Conservation (phyloP, 2,329 filamentous ascomycete species). For the Pseudocercospora musae region DNA sequence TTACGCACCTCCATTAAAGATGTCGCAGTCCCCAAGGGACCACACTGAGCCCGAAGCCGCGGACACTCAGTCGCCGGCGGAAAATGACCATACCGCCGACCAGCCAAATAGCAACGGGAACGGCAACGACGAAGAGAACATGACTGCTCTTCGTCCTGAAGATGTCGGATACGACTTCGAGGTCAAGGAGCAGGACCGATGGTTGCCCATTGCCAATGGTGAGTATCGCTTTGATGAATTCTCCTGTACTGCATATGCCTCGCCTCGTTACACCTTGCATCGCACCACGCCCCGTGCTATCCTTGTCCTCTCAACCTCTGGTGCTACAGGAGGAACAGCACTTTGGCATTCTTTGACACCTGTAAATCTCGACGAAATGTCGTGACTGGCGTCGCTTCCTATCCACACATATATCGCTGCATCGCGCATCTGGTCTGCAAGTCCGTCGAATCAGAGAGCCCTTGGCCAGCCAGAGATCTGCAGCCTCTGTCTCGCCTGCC, state of each 20-base stretch:
- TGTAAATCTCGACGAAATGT: slow-evolving; percentile 30
- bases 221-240: slow-evolving; percentile 50
- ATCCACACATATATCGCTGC: slow-evolving; percentile 38
- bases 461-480: slow-evolving; percentile 34
- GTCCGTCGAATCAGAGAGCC: slow-evolving; percentile 46
- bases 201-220: slow-evolving; percentile 99
- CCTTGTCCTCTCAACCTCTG: slow-evolving; percentile 28
- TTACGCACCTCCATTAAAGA: slow-evolving; percentile 59
- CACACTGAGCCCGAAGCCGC: slow-evolving; percentile 74
- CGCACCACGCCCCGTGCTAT: slow-evolving; percentile 23
- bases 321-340: slow-evolving; percentile 4
- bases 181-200: slow-evolving; percentile 99
- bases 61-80: slow-evolving; percentile 76
- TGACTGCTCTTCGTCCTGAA: slow-evolving; percentile 28
- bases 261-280: slow-evolving; percentile 26
- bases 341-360: slow-evolving; percentile 27
- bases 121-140: slow-evolving; percentile 30
- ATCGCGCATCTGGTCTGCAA: slow-evolving; percentile 48
- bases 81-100: slow-evolving; percentile 88
- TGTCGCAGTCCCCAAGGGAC: slow-evolving; percentile 90
- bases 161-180: slow-evolving; percentile 83
- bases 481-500: slow-evolving; percentile 31
- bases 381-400: slow-evolving; percentile 28
- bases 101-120: slow-evolving; percentile 69
- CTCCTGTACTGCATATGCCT: slow-evolving; percentile 17